Conservation (phyloP, 1,139 yeast species). For the Kodamaea alishanica region DNA sequence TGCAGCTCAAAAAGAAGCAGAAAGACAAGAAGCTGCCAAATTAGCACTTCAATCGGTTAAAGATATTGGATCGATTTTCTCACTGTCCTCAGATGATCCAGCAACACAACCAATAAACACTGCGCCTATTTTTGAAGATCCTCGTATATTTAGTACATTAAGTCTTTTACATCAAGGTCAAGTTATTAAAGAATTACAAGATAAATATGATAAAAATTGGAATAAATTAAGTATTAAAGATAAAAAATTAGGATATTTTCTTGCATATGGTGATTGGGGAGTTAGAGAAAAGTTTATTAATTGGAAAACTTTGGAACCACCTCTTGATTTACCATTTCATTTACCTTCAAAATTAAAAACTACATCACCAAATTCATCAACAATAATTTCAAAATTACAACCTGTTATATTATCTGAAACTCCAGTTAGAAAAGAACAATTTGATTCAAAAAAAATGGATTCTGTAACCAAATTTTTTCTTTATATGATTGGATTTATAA, state of each 20-base stretch:
- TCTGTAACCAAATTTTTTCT: conserved; percentile 52
- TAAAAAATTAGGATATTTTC: conserved; percentile 52
- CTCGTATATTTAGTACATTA: conserved; percentile 40
- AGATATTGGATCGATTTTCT: conserved; percentile 40
- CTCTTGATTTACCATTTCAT: conserved; percentile 57
- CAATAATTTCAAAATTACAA: conserved; percentile 27
- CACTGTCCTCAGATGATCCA: conserved; percentile 30
- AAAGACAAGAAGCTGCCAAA: conserved; percentile 34
- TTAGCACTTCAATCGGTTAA: conserved; percentile 42
- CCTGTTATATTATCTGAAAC: conserved; percentile 48
- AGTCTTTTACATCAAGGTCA: conserved; percentile 58
- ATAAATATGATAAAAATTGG: conserved; percentile 53
- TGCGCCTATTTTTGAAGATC: conserved; percentile 46
- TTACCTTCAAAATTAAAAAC: conserved; percentile 32
- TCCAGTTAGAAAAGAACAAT: conserved; percentile 46
- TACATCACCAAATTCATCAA: conserved; percentile 22
- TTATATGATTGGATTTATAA: conserved; percentile 40
- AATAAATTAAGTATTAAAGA: conserved; percentile 37
- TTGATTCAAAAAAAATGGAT: conserved; percentile 50
- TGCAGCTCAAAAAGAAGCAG: conserved; percentile 5
- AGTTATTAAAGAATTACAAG: conserved; percentile 51
- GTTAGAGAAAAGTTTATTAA: conserved; percentile 53
- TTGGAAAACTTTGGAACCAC: conserved; percentile 38
- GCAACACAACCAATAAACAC: conserved; percentile 53
- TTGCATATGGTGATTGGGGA: conserved; percentile 65